Percentiles rank a stretch among this genome's conserved stretches.
Conservation (phyloP, 2,329 filamentous ascomycete genomes). For the Apiospora saccharicola region DNA sequence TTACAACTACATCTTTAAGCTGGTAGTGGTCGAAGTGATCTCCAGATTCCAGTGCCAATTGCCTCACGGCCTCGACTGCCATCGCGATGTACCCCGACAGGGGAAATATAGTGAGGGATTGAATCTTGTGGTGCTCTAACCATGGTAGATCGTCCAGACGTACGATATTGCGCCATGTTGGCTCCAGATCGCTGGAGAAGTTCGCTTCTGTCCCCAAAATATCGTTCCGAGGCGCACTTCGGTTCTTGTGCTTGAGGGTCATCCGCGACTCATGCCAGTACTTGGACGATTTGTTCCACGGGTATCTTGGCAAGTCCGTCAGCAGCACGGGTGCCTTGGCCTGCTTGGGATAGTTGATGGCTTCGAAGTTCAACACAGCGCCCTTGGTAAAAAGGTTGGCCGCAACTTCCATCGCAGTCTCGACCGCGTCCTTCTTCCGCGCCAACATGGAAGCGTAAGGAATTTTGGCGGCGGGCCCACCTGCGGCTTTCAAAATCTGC, state of each 20-base stretch:
- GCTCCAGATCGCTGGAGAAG: conserved; percentile 19
- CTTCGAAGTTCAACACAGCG: conserved; percentile 37
- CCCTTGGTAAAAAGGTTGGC: conserved; percentile 41
- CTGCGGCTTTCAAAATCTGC: conserved; percentile 36
- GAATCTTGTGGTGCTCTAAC: conserved; percentile 25
- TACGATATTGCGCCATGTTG: conserved; percentile 25
- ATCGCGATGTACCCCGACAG: conserved; percentile 26
- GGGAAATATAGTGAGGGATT: conserved; percentile 25
- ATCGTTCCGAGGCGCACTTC: conserved; percentile 21
- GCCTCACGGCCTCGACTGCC: conserved; percentile 32
- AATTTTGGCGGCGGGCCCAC: conserved; percentile 33
- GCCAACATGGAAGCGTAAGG: conserved; percentile 39
- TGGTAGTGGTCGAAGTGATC: conserved; percentile 43
- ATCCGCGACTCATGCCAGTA: conserved; percentile 26
- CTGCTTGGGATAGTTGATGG: conserved; percentile 22
- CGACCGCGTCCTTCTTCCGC: conserved; percentile 32
- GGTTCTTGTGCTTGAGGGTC: conserved; percentile 12
- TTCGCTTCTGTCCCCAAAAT: conserved; percentile 23
- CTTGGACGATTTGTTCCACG: conserved; percentile 34
- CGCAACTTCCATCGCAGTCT: conserved; percentile 38
- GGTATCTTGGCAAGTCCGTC: conserved; percentile 16
- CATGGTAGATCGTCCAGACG: conserved; percentile 24
- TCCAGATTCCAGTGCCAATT: conserved; percentile 37
- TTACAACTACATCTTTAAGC: conserved; percentile 46
- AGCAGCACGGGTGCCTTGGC: conserved; percentile 15